phyloP scores from a whole-genome alignment of 2,329 filamentous ascomycete genomes.

The Bipolaris bicolor region DNA sequence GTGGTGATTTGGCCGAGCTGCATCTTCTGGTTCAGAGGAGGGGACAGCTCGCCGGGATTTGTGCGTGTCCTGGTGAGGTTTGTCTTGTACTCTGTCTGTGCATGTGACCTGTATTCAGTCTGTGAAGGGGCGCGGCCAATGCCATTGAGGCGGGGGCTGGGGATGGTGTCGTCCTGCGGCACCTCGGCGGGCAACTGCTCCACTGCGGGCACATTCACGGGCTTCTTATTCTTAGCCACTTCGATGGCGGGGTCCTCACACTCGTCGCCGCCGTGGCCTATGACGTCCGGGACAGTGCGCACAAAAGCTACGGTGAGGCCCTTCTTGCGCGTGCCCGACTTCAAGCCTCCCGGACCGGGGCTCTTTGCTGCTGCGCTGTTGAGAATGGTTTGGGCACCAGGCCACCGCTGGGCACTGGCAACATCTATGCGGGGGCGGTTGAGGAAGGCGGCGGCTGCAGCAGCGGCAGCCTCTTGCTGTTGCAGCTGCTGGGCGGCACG shows the following conservation, averaged over 20 bases:
- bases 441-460: constrained; percentile 36
- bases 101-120: constrained; percentile 35
- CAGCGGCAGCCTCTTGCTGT: constrained; percentile 15
- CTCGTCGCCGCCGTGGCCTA: constrained; percentile 91
- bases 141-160: constrained; percentile 35
- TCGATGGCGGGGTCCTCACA: constrained; percentile 74
- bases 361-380: constrained; percentile 44
- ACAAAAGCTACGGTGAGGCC: constrained; percentile 77
- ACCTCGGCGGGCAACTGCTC: constrained; percentile 27
- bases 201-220: constrained; percentile 24
- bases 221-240: constrained; percentile 65
- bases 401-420: constrained; percentile 58
- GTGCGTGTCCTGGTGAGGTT: constrained; percentile 44
- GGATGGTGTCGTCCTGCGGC: constrained; percentile 40
- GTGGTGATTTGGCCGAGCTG: constrained; percentile 46
- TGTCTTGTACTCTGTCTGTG: constrained; percentile 35
- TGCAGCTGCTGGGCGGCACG: constrained; percentile 46
- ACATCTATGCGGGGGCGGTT: constrained; percentile 56
- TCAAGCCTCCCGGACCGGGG: constrained; percentile 46
- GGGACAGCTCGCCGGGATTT: constrained; percentile 45
- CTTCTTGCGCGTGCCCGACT: constrained; percentile 59
- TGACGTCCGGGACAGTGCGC: constrained; percentile 75
- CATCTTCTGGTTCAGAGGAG: constrained; percentile 45
- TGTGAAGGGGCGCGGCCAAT: constrained; percentile 37
- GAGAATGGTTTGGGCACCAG: constrained; percentile 54